Evolutionary conservation across 2,329 filamentous ascomycete genomes (phyloP).

Genomic region (Ciborinia camelliae): DNA sequence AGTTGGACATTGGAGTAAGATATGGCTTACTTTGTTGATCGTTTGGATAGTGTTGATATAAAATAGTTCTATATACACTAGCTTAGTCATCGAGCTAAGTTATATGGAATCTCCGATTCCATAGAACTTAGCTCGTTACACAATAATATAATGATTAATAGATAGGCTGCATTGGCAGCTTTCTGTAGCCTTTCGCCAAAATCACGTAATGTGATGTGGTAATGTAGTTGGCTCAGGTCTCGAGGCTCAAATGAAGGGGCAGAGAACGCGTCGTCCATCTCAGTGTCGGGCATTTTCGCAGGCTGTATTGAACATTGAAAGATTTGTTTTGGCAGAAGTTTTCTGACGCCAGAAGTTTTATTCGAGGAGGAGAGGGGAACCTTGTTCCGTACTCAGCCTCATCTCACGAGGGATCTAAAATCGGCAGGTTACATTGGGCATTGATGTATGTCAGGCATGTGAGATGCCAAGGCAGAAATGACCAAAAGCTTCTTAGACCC

Average conservation of each 20-base stretch:
- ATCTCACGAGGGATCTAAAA: background rate
- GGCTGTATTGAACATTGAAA: background rate
- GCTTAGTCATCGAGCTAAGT: too few species aligned
- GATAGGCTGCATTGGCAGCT: constrained; percentile 61
- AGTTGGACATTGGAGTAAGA: constrained; percentile 41
- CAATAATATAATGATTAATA: too few species aligned
- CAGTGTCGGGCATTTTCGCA: background rate
- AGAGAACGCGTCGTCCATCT: background rate
- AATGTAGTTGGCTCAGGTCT: constrained; percentile 20
- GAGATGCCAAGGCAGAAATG: too few species aligned
- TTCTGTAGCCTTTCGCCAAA: constrained; percentile 50
- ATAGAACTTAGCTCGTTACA: too few species aligned
- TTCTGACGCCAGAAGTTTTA: too few species aligned
- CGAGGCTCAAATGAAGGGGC: background rate
- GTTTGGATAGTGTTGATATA: too few species aligned
- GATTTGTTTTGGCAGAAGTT: too few species aligned
- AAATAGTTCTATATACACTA: too few species aligned
- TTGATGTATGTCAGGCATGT: too few species aligned
- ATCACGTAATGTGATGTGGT: constrained; percentile 23
- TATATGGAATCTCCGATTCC: too few species aligned
- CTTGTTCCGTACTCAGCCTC: background rate
- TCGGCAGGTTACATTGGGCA: background rate
- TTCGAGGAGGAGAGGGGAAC: background rate
- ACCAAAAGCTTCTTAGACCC: too few species aligned
- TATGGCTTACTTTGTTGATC: constrained; percentile 54